A percentile compares a stretch with the other conserved stretches of the same genome.
These are phyloP conservation scores for Aureobasidium sp. DNA, from an alignment of 2,329 filamentous ascomycete species.

Conservation along the genomic window DNA sequence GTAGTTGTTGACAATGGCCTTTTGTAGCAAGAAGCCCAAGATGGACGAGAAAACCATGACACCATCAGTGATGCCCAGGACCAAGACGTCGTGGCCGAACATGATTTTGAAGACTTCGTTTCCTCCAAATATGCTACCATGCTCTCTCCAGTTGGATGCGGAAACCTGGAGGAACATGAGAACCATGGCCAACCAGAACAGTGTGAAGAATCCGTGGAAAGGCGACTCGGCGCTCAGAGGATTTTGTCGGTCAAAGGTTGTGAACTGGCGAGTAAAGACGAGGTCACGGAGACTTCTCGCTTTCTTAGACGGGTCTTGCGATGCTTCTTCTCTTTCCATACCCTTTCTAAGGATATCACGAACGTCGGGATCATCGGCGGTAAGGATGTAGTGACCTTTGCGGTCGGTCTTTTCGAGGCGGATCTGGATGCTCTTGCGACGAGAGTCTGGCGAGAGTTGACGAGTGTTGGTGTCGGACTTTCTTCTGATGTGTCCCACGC, in stretches of 20 bases:
- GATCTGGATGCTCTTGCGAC: constrained; percentile 37
- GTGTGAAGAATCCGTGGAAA: constrained; percentile 70
- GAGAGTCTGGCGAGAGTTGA: constrained; percentile 5
- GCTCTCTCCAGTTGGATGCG: constrained; percentile 57
- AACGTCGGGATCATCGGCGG: constrained; percentile 41
- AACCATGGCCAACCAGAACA: constrained; percentile 66
- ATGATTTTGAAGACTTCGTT: constrained; percentile 66
- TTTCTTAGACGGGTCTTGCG: constrained; percentile 25
- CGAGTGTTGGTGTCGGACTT: constrained; percentile 3
- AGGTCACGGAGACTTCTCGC: constrained; percentile 43
- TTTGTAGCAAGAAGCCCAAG: constrained; percentile 58
- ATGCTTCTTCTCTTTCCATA: constrained; percentile 34
- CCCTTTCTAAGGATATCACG: constrained; percentile 37
- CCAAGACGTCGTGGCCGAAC: constrained; percentile 46
- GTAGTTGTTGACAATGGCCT: constrained; percentile 47
- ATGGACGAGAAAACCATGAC: constrained; percentile 58
- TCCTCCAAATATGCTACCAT: constrained; percentile 59
- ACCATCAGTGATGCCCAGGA: constrained; percentile 53
- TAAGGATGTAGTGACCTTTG: constrained; percentile 40
- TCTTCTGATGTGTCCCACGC: constrained; percentile 11
- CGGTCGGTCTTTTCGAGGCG: constrained; percentile 37
- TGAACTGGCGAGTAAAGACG: constrained; percentile 65
- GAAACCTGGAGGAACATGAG: constrained; percentile 59
- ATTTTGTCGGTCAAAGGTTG: constrained; percentile 66
- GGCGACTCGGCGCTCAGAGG: constrained; percentile 54